Conservation (phyloP, 2,329 filamentous ascomycete species). For the Ophiostoma himal-ulmi region DNA sequence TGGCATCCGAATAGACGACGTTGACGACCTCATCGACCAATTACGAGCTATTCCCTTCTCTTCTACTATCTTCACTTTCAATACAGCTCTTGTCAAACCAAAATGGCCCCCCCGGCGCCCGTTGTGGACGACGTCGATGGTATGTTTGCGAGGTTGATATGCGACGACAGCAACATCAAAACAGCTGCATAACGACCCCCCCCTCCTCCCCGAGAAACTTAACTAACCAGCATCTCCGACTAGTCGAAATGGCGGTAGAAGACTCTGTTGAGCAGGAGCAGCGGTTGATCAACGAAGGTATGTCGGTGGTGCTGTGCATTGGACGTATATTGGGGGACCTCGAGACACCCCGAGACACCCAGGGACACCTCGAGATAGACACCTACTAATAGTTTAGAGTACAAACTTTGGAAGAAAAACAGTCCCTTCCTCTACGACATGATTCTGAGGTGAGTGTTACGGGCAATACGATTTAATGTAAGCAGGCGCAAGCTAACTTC, state of each 20-base stretch:
- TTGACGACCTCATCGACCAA: background rate
- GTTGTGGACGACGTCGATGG: slow-evolving; percentile 47
- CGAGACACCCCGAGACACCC: background rate
- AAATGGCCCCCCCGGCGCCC: slow-evolving; percentile 42
- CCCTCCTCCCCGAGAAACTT: background rate
- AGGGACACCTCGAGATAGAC: background rate
- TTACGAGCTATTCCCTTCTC: background rate
- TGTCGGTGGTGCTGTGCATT: background rate
- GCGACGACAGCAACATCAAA: background rate
- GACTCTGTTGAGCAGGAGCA: slow-evolving; percentile 59
- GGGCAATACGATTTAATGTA: background rate
- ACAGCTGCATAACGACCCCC: background rate
- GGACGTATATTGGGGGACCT: background rate
- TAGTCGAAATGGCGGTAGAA: slow-evolving; percentile 33
- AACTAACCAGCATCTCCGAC: background rate
- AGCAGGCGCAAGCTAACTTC: background rate
- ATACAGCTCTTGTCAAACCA: background rate
- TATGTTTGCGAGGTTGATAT: slow-evolving; percentile 28
- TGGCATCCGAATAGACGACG: background rate
- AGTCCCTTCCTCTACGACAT: slow-evolving; percentile 97
- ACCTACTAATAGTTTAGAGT: slow-evolving; percentile 53
- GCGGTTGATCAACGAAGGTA: slow-evolving; percentile 89
- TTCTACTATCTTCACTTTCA: background rate
- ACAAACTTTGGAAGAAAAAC: slow-evolving; percentile 99
- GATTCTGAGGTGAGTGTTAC: slow-evolving; percentile 63